Evolutionary conservation across 108 stramenopile genomes (phyloP), one percentile per base, ranked within the genome.

Genomic region (Nitzschia sp.): DNA sequence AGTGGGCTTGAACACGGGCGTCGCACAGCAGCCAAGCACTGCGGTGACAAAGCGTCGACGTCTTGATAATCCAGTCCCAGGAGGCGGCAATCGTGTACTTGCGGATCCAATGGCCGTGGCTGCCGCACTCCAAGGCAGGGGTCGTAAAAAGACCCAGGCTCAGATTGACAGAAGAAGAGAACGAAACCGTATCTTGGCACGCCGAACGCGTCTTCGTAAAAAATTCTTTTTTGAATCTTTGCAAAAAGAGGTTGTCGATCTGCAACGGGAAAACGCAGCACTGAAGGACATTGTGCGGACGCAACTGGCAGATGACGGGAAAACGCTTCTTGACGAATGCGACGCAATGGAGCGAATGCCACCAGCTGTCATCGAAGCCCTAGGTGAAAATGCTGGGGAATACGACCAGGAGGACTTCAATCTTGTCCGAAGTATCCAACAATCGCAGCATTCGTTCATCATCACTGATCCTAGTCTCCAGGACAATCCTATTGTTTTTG

Each of bases 191-290:
- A 94, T 97, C 58, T 85, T 96, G 23, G 98, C 98, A 16, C 81
- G 95, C 17, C 88, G 96, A 15, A 97, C 95, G 13, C 93, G 98
- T 16, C 88, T 99, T 32, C 89, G 97, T 19, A 99, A 99, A 72
- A 98, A 98, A 82, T 96, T 97, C 77, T 95, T 99, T 69, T 95
- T 99, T 58, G 97, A 99, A 72, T 84, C 81, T 2, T 80, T 98
- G 53, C 97, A 98, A 66, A 90, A 91, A 69, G 90, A 95, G 58
- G 88, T 95, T 32, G 66, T 85, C 36, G 91, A 91, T 58, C 73
- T 95, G 47, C 89, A 93, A 70, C 76, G 79, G 21, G 86, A 93
- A 67, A 95, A 95, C 73, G 70, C 69, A 13, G 73, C 77, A 32
- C 66, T 95, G 38, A 89, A 87, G 68, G 90, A 85, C n/a, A 80